A percentile compares a stretch with the other conserved stretches of the same genome.
phyloP scores from a whole-genome alignment of 176 grass and related monocot species.

The Avena atlantica region DNA sequence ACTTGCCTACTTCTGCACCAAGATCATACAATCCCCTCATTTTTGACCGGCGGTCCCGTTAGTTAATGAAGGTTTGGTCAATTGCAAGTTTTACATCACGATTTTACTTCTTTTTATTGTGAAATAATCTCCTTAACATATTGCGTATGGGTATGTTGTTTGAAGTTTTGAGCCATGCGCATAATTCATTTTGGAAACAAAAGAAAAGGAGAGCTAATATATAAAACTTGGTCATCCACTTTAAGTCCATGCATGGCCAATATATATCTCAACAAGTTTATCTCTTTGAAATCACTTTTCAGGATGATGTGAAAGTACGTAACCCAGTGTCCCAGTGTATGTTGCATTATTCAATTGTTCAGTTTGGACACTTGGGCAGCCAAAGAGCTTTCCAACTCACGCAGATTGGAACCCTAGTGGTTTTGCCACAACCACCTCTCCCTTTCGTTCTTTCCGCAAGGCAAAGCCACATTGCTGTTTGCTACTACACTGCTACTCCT shows the following conservation, averaged over 20 bases:
- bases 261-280: background rate
- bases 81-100: no score
- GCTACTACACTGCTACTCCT: background rate
- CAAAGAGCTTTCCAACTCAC: conserved; percentile 42
- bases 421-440: conserved; percentile 29
- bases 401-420: conserved; percentile 46
- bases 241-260: background rate
- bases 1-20: no score
- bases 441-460: conserved; percentile 17
- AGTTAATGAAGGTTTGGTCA: no score
- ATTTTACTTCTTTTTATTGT: no score
- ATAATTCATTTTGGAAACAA: background rate
- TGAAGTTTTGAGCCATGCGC: background rate
- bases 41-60: no score
- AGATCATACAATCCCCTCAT: no score
- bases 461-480: conserved; percentile 10
- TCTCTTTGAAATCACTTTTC: background rate
- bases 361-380: no score
- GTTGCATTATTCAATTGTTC: background rate
- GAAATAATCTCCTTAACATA: no score
- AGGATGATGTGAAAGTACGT: background rate
- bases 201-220: background rate
- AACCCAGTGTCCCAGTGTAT: background rate
- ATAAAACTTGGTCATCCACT: background rate
- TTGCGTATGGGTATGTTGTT: background rate